Evolutionary conservation across 495 filamentous ascomycete species (phyloP).

Genomic region (Annulohypoxylon maeteangense): DNA sequence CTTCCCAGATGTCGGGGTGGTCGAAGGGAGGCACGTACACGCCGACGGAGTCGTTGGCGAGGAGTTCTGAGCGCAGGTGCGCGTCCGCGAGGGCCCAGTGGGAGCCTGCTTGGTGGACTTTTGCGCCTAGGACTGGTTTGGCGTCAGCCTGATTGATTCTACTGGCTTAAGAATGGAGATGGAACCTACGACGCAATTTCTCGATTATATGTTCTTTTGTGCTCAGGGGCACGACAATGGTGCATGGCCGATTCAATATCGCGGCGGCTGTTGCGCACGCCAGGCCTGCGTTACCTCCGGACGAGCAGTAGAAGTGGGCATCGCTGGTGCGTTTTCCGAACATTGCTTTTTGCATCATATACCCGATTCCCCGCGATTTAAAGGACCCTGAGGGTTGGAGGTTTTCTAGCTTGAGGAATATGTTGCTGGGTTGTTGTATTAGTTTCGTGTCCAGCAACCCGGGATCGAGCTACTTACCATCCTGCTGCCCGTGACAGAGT

Average conservation of each 20-base stretch:
- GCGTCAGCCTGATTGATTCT: not conserved
- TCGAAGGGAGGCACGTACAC: conserved; percentile 97
- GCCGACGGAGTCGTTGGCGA: conserved; percentile 60
- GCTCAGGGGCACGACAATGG: conserved; percentile 79
- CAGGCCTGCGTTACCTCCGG: conserved; percentile 91
- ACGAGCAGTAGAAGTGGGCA: conserved; percentile 87
- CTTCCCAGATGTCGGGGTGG: conserved; percentile 84
- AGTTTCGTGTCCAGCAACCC: conserved; percentile 3
- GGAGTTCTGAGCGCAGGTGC: conserved; percentile 70
- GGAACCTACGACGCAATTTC: conserved; percentile 64
- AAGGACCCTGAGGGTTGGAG: conserved; percentile 94
- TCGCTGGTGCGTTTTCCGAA: conserved; percentile 38
- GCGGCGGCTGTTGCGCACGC: conserved; percentile 84
- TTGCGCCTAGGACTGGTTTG: conserved; percentile 67
- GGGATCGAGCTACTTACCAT: conserved; percentile 63
- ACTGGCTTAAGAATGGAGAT: not conserved
- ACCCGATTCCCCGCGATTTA: conserved; percentile 92
- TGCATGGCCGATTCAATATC: conserved; percentile 74
- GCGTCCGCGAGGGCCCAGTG: conserved; percentile 82
- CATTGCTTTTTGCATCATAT: conserved; percentile 74
- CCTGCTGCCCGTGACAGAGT: conserved; percentile 76
- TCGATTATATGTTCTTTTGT: conserved; percentile 77
- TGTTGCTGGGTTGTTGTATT: conserved; percentile 58
- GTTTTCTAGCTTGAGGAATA: conserved; percentile 94
- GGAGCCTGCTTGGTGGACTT: conserved; percentile 76